Evolutionary conservation across 495 filamentous ascomycete genomes (phyloP).

Genomic region (Haplographium delicatum): DNA sequence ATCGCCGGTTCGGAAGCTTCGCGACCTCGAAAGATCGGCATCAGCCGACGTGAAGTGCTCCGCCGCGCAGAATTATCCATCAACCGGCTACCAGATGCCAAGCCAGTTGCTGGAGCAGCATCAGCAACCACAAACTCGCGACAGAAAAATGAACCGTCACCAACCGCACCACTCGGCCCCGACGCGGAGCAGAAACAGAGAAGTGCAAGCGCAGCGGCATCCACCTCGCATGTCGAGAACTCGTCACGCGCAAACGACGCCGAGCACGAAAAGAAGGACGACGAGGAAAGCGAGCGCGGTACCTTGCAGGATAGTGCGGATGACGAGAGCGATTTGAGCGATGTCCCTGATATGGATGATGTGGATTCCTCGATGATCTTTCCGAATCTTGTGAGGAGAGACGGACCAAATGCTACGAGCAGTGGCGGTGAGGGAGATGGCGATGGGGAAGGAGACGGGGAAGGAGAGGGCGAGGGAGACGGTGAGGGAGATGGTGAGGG

Average conservation of each 20-base stretch:
- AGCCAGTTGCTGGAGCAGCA: conserved; percentile 29
- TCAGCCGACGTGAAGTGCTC: conserved; percentile 58
- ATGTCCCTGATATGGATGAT: conserved; percentile 48
- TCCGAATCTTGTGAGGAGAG: conserved; percentile 28
- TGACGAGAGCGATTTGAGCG: conserved; percentile 76
- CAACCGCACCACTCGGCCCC: conserved; percentile 20
- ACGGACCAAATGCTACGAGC: conserved; percentile 3
- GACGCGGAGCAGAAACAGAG: conserved; percentile 9
- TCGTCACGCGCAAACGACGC: not conserved
- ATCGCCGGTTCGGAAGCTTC: conserved; percentile 23
- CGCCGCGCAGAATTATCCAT: conserved; percentile 56
- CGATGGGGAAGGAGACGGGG: conserved; percentile 10
- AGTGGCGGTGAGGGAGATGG: conserved; percentile 4
- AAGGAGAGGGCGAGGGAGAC: conserved; percentile 22
- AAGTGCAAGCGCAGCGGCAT: conserved; percentile 17
- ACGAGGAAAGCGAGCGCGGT: conserved; percentile 27
- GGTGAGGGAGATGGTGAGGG: conserved; percentile 3
- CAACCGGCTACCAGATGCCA: conserved; percentile 25
- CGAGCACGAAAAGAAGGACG: not conserved
- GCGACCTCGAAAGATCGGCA: conserved; percentile 46
- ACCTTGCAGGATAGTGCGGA: conserved; percentile 72
- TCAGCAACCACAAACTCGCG: conserved; percentile 33
- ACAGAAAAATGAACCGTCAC: conserved; percentile 25
- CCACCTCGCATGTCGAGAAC: conserved; percentile 1
- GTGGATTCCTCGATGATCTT: conserved; percentile 27